Evolutionary conservation across 176 grass and related monocot genomes (phyloP).

Genomic region (Avena sativa): DNA sequence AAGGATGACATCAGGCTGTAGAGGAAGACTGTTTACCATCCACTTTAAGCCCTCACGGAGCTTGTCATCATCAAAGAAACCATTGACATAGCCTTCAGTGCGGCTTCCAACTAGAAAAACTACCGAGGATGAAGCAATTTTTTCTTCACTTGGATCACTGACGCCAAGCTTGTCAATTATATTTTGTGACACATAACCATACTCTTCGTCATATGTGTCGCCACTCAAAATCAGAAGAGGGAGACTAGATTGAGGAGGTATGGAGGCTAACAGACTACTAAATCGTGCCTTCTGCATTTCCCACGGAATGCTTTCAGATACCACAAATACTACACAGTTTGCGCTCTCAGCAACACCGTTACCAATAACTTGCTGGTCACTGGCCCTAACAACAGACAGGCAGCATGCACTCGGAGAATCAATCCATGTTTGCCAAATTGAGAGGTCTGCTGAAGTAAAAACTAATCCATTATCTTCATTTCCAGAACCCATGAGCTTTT

Average conservation of each 20-base stretch:
- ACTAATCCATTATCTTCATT: conserved; percentile 46
- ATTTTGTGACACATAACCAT: conserved; percentile 49
- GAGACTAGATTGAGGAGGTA: conserved; percentile 70
- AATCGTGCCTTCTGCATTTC: conserved; percentile 69
- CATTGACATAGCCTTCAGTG: conserved; percentile 43
- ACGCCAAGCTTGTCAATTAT: conserved; percentile 69
- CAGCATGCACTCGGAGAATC: conserved; percentile 51
- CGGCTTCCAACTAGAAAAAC: conserved; percentile 62
- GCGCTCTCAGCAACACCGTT: conserved; percentile 49
- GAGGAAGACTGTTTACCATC: conserved; percentile 64
- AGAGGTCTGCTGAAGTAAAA: conserved; percentile 52
- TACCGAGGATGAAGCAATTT: conserved; percentile 59
- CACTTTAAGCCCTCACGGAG: conserved; percentile 76
- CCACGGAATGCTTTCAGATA: conserved; percentile 78
- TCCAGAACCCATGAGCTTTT: conserved; percentile 72
- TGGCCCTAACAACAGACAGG: conserved; percentile 71
- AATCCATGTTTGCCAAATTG: conserved; percentile 73
- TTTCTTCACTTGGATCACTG: conserved; percentile 47
- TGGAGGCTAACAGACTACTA: conserved; percentile 57
- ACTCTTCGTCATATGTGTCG: conserved; percentile 58
- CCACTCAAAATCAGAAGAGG: conserved; percentile 81
- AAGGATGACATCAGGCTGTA: conserved; percentile 62
- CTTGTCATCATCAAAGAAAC: conserved; percentile 76
- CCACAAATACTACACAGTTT: conserved; percentile 70
- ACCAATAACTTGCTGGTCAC: conserved; percentile 55